Percentiles rank a stretch among this genome's conserved stretches.
Conservation (phyloP, 371 early-diverging fungal genomes). For the Mucor circinelloides region DNA sequence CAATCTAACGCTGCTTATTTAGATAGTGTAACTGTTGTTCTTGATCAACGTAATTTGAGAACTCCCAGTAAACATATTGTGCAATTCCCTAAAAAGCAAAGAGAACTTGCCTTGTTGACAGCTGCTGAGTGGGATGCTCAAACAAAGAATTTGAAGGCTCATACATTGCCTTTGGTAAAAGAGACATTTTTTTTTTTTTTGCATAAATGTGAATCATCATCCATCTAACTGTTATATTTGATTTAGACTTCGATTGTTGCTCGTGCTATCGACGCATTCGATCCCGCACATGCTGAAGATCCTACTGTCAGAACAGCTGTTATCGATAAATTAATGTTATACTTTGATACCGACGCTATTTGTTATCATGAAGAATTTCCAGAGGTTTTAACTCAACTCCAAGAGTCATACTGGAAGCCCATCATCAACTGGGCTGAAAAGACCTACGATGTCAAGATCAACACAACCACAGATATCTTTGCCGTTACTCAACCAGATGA, state of each 20-base stretch:
- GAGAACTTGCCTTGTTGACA: slow-evolving; percentile 75
- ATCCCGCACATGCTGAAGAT: slow-evolving; percentile 36
- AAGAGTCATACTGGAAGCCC: slow-evolving; percentile 82
- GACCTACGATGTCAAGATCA: slow-evolving; percentile 68
- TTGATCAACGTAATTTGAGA: slow-evolving; percentile 84
- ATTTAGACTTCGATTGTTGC: slow-evolving; percentile 83
- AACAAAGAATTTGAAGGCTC: slow-evolving; percentile 73
- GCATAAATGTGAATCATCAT: neutral
- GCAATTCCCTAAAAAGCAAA: slow-evolving; percentile 58
- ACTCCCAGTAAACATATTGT: slow-evolving; percentile 81
- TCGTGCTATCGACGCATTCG: slow-evolving; percentile 80
- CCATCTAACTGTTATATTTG: neutral
- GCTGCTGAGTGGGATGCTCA: slow-evolving; percentile 96
- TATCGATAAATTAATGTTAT: slow-evolving; percentile 75
- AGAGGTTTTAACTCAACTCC: slow-evolving; percentile 74
- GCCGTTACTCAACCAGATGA: slow-evolving; percentile 67
- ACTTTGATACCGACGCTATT: slow-evolving; percentile 87
- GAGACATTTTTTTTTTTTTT: neutral
- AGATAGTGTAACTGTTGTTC: slow-evolving; percentile 61
- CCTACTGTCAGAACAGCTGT: slow-evolving; percentile 60
- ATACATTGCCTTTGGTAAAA: slow-evolving; percentile 83
- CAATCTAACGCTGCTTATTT: slow-evolving; percentile 15
- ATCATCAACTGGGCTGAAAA: slow-evolving; percentile 79
- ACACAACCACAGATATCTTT: slow-evolving; percentile 75
- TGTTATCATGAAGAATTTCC: slow-evolving; percentile 87